Evolutionary conservation across 1,284 basidiomycete species (phyloP), one percentile per base, ranked within the genome.

Genomic region (Leccinum cinnamomeum): DNA sequence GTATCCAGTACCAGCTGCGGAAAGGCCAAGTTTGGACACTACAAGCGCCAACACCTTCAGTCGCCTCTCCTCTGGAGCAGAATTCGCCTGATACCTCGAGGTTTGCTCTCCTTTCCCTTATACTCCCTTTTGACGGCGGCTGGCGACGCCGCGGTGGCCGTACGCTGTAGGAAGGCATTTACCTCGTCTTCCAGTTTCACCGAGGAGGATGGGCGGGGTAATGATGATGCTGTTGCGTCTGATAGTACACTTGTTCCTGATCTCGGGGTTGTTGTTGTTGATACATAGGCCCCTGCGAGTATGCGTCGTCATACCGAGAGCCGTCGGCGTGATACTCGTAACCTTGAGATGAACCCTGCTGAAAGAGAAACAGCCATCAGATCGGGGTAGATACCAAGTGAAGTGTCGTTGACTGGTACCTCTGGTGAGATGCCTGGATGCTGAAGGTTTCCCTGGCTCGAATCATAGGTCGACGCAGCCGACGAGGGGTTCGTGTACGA

Each of bases 191-290:
- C 30, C 30, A 30, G 30, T 30, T 30, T 30, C 30, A 30, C 30
- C 30, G 30, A 30, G 30, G 30, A 30, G 70, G 74, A 28, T 78
- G 78, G 7, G 81, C 72, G 1, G 78, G 79, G 62, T 82, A 81
- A 23, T 51, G n/a, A 23, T 51, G n/a, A 30, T 67, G 64, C n/a
- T 64, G 65, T 8, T 59, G 63, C 8, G 58, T 25, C 11, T 53
- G 58, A 7, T 64, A 62, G 12, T 63, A 63, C 30, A 60, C 56
- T 4, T 60, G 64, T 14, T 16, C 62, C n/a, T 60, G 63, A 14
- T 68, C 68, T 12, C 50, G 66, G 14, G 58, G 55, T 20, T 33
- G 30, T 33, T 33, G 69, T 20, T 61, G 63, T 3, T 60, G 57
- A 44, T 65, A 59, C 39, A 39, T 30, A 7, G 71, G 65, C 4